A percentile compares a stretch with the other conserved stretches of the same genome.
These are phyloP conservation scores for Pleurotus djamor DNA, from an alignment of 768 basidiomycete species.

Conservation along the genomic window DNA sequence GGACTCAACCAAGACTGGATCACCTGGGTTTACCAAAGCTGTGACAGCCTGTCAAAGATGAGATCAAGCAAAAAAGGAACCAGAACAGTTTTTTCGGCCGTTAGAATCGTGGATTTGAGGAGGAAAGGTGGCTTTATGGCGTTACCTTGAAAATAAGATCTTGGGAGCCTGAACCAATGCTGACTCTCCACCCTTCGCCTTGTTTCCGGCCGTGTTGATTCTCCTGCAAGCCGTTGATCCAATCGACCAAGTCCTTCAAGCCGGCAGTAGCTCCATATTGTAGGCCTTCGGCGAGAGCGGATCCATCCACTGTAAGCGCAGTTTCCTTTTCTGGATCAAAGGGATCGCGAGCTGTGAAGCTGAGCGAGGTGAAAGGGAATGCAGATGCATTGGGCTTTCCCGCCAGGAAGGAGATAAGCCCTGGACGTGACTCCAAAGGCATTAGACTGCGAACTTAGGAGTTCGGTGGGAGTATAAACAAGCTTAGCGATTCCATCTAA, in stretches of 20 bases:
- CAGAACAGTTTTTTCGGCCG: constrained; percentile 1
- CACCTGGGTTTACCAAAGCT: constrained; percentile 74
- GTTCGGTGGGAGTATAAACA: background rate
- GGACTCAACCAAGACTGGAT: constrained; percentile 78
- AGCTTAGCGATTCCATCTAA: background rate
- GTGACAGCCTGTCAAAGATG: constrained; percentile 52
- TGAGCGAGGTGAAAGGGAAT: constrained; percentile 87
- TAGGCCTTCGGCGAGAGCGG: constrained; percentile 63
- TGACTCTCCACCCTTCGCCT: constrained; percentile 72
- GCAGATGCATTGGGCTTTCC: constrained; percentile 91
- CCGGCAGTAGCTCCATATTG: constrained; percentile 81
- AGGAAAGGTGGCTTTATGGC: background rate
- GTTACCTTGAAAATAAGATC: constrained; percentile 85
- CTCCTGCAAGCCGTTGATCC: constrained; percentile 74
- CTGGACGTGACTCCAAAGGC: constrained; percentile 76
- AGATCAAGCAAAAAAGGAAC: background rate
- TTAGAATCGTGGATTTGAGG: background rate
- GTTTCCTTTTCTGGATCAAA: constrained; percentile 40
- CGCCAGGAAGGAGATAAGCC: constrained; percentile 78
- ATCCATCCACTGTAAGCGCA: constrained; percentile 50
- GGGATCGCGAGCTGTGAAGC: constrained; percentile 57
- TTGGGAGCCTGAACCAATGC: constrained; percentile 83
- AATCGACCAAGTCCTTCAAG: constrained; percentile 57
- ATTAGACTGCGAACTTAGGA: constrained; percentile 63
- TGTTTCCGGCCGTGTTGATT: constrained; percentile 58